A percentile compares a stretch with the other conserved stretches of the same genome.
Conservation (phyloP, 2,329 filamentous ascomycete genomes). For the Chaetomiaceae sp. region DNA sequence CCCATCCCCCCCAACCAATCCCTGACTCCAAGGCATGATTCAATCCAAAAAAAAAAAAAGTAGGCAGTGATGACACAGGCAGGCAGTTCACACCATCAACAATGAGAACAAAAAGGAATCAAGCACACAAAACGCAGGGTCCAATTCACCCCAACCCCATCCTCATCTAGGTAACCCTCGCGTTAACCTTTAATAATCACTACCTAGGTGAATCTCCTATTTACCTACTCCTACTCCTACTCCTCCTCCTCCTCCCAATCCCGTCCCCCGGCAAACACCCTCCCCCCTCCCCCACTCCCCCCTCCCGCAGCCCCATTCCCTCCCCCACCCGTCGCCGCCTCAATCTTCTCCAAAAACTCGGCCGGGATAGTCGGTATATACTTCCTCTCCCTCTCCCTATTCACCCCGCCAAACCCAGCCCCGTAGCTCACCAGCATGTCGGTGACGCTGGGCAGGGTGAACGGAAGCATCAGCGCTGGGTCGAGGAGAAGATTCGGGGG, state of each 20-base stretch:
- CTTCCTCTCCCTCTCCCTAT: constrained; percentile 85
- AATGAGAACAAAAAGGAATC: no score
- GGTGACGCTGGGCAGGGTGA: constrained; percentile 89
- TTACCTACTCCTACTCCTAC: no score
- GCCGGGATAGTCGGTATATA: constrained; percentile 94
- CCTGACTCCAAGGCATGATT: no score
- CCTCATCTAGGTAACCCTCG: no score
- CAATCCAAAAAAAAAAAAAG: no score
- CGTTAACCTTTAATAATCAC: no score
- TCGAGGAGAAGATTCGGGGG: constrained; percentile 78
- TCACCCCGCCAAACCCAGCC: constrained; percentile 87
- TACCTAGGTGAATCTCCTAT: no score
- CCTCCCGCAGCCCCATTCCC: constrained; percentile 43
- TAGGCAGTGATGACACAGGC: no score
- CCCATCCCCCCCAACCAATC: no score
- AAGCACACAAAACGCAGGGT: no score
- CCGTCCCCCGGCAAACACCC: constrained; percentile 25
- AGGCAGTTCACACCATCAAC: no score
- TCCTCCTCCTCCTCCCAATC: not conserved
- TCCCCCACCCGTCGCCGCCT: constrained; percentile 47
- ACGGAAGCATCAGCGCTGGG: constrained; percentile 87
- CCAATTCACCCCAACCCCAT: no score
- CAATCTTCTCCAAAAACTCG: constrained; percentile 86
- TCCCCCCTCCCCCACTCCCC: constrained; percentile 64
- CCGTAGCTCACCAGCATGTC: constrained; percentile 97